These are phyloP conservation scores for Raphanus hybrid DNA, from an alignment of 441 rosid genomes.

Conservation along the genomic window DNA sequence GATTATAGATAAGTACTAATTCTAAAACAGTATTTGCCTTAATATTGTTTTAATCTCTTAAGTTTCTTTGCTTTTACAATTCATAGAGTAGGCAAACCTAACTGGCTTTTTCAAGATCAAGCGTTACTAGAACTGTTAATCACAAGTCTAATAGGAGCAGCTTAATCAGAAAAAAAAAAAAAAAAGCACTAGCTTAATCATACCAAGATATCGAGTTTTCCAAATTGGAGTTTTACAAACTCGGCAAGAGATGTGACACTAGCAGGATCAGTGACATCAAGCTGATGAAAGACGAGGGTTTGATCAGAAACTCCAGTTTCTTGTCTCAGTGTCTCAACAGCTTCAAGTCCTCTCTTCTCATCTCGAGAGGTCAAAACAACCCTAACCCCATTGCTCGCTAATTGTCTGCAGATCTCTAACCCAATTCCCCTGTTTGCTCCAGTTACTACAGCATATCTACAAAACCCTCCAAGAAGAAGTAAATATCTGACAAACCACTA, in stretches of 20 bases:
- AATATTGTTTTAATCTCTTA: background rate
- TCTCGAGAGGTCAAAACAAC: slow-evolving; percentile 60
- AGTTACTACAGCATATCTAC: slow-evolving; percentile 52
- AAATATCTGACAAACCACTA: background rate
- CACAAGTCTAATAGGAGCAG: background rate
- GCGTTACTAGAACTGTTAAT: slow-evolving; percentile 4
- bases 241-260: slow-evolving; percentile 51
- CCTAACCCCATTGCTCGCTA: slow-evolving; percentile 44
- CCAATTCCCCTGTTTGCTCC: slow-evolving; percentile 64
- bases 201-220: slow-evolving; percentile 63
- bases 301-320: slow-evolving; percentile 38
- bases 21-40: background rate
- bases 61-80: background rate
- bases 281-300: slow-evolving; percentile 57
- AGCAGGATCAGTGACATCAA: slow-evolving; percentile 57
- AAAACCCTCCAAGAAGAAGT: background rate
- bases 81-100: background rate
- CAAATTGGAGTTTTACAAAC: slow-evolving; percentile 50
- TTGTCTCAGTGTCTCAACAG: slow-evolving; percentile 45
- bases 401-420: slow-evolving; percentile 47
- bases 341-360: slow-evolving; percentile 56
- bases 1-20: too few species aligned
- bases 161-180: background rate
- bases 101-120: background rate
- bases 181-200: background rate